Percentiles rank a stretch among this genome's conserved stretches.
Evolutionary conservation across 2,329 filamentous ascomycete genomes (phyloP).

Genomic region (Cladophialophora yegresii): DNA sequence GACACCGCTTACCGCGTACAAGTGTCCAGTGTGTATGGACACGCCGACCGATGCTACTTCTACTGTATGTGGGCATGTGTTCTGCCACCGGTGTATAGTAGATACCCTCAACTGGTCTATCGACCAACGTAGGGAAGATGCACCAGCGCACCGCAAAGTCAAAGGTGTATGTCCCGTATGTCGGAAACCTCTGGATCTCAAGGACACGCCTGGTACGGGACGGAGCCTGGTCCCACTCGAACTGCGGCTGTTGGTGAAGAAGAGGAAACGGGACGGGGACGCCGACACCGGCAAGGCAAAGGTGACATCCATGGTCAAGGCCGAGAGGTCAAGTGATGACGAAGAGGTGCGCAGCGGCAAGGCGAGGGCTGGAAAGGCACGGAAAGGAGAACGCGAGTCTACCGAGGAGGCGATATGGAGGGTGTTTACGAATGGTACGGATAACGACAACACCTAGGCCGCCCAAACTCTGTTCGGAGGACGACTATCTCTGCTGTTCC

Average conservation of each 20-base stretch:
- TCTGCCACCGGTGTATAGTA: slow-evolving; percentile 64
- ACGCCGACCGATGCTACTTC: slow-evolving; percentile 60
- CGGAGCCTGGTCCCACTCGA: slow-evolving; percentile 33
- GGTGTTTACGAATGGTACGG: not conserved
- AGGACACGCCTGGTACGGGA: slow-evolving; percentile 41
- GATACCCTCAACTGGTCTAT: slow-evolving; percentile 61
- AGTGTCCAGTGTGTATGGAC: slow-evolving; percentile 67
- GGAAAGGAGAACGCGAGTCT: slow-evolving; percentile 1
- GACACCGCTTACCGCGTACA: slow-evolving; percentile 52
- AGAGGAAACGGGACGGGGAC: slow-evolving; percentile 23
- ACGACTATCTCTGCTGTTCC: not conserved
- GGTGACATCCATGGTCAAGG: slow-evolving; percentile 19
- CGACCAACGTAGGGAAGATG: slow-evolving; percentile 48
- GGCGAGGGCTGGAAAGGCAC: slow-evolving; percentile 4
- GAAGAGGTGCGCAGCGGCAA: slow-evolving; percentile 20
- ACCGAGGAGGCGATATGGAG: slow-evolving; percentile 4
- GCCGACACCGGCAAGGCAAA: slow-evolving; percentile 21
- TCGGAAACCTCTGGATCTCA: slow-evolving; percentile 45
- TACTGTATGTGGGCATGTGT: slow-evolving; percentile 64
- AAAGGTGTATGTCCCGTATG: slow-evolving; percentile 51
- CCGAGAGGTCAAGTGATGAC: slow-evolving; percentile 25
- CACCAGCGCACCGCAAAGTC: slow-evolving; percentile 38
- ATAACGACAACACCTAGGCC: not conserved
- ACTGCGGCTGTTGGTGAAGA: slow-evolving; percentile 30
- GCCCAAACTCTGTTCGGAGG: not conserved